Evolutionary conservation across 164 flowering plant species (phyloP), one percentile per base, ranked within the genome.

Genomic region (Aristolochia fimbriata): DNA sequence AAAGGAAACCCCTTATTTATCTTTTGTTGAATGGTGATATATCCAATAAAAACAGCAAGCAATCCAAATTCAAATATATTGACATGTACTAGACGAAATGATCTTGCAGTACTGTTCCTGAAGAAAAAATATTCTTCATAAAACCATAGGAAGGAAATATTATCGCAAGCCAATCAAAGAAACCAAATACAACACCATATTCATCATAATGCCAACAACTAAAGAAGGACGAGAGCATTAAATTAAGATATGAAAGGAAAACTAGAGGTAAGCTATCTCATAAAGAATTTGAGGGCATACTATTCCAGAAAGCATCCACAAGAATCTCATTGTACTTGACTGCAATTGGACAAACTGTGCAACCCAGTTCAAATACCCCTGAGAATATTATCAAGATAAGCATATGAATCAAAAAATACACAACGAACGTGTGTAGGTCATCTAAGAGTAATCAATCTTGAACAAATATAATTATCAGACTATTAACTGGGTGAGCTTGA

Each of bases 301-400:
- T 94, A 67, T 94, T 94, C 97, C 97, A 94, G 63, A 94, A 94
- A 55, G 99, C 99, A 77, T 94, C 99, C 62, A 91, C 99, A 61
- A 94, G 88, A 58, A 94, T 88, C 67, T 91, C 91, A 65, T 94
- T 91, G 84, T 94, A 94, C 79, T 94, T 94, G 76, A 94, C 85
- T 69, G 99, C 99, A 49, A 94, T 51, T 15, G 99, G 99, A 65
- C 99, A 94, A 60, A 91, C 96, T 53, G 96, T 85, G 75, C 88
- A 86, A 62, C 78, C 95, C 23, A 94, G 93, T 73, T 94, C 99
- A 80, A 94, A 94, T 15, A 96, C 95, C 62, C 97, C 97, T 96
- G 88, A 64, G 15, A 76, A 7, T 3, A 31, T 3, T 31, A 31
- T 7, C 37, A 31, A 3, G 5, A 47, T 57, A 20, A 71, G 58